phyloP scores from a whole-genome alignment of 1,139 yeast species.

The Blastobotrys niveus region DNA sequence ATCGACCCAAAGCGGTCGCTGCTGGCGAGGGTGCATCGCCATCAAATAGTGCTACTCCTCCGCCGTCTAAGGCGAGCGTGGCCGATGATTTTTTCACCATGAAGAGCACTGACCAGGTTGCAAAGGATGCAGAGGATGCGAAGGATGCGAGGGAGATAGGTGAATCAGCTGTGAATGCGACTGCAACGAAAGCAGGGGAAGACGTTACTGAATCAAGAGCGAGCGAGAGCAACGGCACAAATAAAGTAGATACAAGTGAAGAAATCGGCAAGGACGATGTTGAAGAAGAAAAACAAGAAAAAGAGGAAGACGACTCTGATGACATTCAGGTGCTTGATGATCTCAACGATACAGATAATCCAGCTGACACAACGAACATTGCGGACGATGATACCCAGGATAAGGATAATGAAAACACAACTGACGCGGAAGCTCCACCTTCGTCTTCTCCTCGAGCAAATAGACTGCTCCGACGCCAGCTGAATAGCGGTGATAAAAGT shows the following conservation, averaged over 20 bases:
- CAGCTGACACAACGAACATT: too few relatives aligned
- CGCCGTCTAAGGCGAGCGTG: not conserved
- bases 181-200: not conserved
- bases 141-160: slow-evolving; percentile 4
- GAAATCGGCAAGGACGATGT: not conserved
- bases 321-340: not conserved
- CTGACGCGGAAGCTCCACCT: too few relatives aligned
- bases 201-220: not conserved
- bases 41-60: too few relatives aligned
- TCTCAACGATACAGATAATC: not conserved
- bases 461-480: not conserved
- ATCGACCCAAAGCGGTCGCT: not conserved
- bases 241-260: not conserved
- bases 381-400: too few relatives aligned
- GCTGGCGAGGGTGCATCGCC: too few relatives aligned
- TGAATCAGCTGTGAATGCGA: not conserved
- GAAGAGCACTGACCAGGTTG: not conserved
- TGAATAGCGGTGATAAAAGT: not conserved
- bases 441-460: too few relatives aligned
- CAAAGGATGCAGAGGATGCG: not conserved
- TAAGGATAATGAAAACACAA: too few relatives aligned
- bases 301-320: slow-evolving; percentile 3
- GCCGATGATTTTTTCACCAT: slow-evolving; percentile 6
- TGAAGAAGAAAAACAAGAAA: not conserved
- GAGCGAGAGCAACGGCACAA: not conserved